Percentiles rank a stretch among this genome's conserved stretches.
These are phyloP conservation scores for Penicillium corylophilum DNA, from an alignment of 2,329 filamentous ascomycete species.

Conservation along the genomic window DNA sequence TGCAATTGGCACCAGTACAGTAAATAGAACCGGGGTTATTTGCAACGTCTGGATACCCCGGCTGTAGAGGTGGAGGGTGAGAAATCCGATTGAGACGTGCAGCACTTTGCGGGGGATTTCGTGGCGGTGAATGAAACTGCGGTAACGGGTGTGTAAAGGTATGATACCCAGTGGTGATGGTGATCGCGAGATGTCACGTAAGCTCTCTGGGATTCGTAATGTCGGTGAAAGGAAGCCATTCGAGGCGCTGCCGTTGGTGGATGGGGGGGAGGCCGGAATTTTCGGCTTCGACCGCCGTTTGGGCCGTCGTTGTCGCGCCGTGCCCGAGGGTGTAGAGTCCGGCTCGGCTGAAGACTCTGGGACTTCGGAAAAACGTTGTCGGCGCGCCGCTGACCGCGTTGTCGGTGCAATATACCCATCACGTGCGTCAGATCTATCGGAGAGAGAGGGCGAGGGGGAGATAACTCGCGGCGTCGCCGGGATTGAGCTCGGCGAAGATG, in stretches of 20 bases:
- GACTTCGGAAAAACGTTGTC: slow-evolving; percentile 53
- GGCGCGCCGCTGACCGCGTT: slow-evolving; percentile 69
- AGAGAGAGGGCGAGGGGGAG: slow-evolving; percentile 77
- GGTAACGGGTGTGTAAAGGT: slow-evolving; percentile 89
- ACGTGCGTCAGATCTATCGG: slow-evolving; percentile 47
- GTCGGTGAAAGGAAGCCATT: slow-evolving; percentile 39
- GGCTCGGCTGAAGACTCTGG: slow-evolving; percentile 42
- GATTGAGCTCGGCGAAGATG: slow-evolving; percentile 54
- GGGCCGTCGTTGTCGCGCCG: slow-evolving; percentile 49
- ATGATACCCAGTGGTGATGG: slow-evolving; percentile 92
- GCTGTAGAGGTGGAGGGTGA: slow-evolving; percentile 82
- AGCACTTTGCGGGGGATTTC: slow-evolving; percentile 92
- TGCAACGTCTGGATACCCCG: slow-evolving; percentile 71
- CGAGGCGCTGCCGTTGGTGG: slow-evolving; percentile 38
- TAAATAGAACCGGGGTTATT: slow-evolving; percentile 82
- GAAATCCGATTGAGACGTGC: slow-evolving; percentile 94
- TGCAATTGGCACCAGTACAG: slow-evolving; percentile 78
- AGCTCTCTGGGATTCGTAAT: slow-evolving; percentile 63
- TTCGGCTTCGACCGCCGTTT: slow-evolving; percentile 43
- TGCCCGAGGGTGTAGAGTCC: slow-evolving; percentile 27
- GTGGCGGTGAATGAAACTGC: slow-evolving; percentile 90
- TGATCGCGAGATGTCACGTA: slow-evolving; percentile 85
- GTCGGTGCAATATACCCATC: slow-evolving; percentile 70
- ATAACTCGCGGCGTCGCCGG: slow-evolving; percentile 84
- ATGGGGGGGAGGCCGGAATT: slow-evolving; percentile 39